Evolutionary conservation across 345 rosid genomes (phyloP).

Genomic region (Pistacia atlantica): DNA sequence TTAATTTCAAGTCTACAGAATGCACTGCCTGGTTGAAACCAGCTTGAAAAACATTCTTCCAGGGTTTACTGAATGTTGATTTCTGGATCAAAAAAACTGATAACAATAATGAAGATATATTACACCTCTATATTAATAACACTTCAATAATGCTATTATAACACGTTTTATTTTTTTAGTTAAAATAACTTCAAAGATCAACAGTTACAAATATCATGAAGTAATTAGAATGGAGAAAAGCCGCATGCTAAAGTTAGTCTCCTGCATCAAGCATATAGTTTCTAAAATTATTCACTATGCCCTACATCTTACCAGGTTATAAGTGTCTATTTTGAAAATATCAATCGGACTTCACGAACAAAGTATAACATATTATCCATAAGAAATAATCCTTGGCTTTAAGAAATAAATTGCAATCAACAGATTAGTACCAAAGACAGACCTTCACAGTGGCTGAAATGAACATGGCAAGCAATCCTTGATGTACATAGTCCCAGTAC

Average conservation of each 20-base stretch:
- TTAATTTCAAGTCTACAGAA: not conserved
- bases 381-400: not conserved
- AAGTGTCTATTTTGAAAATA: not conserved
- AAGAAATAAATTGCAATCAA: not conserved
- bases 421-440: conserved; percentile 12
- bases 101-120: not conserved
- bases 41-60: not conserved
- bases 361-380: not conserved
- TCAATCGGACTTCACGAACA: not conserved
- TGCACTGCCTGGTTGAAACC: not conserved
- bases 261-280: not conserved
- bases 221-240: not conserved
- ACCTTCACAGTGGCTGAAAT: conserved; percentile 92
- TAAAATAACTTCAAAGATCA: not conserved
- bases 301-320: not conserved
- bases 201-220: not conserved
- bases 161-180: not conserved
- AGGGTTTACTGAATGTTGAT: not conserved
- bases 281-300: not conserved
- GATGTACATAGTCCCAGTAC: conserved; percentile 79
- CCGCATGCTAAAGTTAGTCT: not conserved
- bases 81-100: not conserved
- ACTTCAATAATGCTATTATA: not conserved
- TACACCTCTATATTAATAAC: not conserved
- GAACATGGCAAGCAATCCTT: conserved; percentile 84